These are phyloP conservation scores for Verbascum thapsus DNA, from an alignment of 257 asterid genomes.

Conservation along the genomic window DNA sequence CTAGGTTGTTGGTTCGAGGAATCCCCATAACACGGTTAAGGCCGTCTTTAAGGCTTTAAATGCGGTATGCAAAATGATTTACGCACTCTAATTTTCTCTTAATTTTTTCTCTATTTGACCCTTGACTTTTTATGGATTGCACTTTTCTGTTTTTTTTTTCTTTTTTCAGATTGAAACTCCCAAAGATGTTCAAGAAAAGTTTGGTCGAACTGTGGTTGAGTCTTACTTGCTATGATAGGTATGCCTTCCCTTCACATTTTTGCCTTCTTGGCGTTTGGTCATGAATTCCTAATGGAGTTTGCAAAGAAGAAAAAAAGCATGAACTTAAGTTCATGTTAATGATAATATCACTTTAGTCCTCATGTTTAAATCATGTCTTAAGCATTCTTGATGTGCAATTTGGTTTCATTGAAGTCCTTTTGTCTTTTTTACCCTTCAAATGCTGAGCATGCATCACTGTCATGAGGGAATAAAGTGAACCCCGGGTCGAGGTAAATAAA, in stretches of 20 bases:
- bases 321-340: too few relatives aligned
- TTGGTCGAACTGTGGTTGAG: conserved; percentile 88
- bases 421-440: too few relatives aligned
- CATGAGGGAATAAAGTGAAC: too few relatives aligned
- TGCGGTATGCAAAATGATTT: conserved; percentile 54
- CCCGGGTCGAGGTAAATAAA: too few relatives aligned
- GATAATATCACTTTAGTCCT: too few relatives aligned
- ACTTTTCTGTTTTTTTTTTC: conserved; percentile 22
- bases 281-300: too few relatives aligned
- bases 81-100: conserved; percentile 13
- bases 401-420: too few relatives aligned
- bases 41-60: conserved; percentile 92
- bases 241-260: background rate
- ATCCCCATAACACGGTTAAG: conserved; percentile 90
- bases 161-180: conserved; percentile 77
- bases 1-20: conserved; percentile 93
- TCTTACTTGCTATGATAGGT: conserved; percentile 64
- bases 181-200: conserved; percentile 84
- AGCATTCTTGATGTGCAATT: too few relatives aligned
- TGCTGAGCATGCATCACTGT: too few relatives aligned
- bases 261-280: background rate
- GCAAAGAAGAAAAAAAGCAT: too few relatives aligned
- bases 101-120: conserved; percentile 14
- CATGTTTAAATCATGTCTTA: too few relatives aligned
- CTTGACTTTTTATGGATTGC: background rate